A percentile compares a stretch with the other conserved stretches of the same genome.
Evolutionary conservation across 2,329 filamentous ascomycete genomes (phyloP).

Genomic region (Trichothecium roseum): DNA sequence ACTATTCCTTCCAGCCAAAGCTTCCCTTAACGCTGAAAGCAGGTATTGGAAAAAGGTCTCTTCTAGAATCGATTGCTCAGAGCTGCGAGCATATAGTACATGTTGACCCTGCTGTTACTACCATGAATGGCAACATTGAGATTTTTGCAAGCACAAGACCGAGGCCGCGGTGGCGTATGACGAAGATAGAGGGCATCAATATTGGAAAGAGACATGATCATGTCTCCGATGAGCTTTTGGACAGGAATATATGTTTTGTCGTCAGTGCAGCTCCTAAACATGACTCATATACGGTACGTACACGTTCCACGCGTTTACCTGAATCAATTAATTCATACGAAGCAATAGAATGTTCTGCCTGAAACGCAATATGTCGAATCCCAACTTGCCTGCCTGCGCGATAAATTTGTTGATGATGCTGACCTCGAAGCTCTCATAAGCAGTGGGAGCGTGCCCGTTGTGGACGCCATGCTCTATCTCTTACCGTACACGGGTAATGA

Average conservation of each 20-base stretch:
- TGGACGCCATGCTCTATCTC: slow-evolving; percentile 80
- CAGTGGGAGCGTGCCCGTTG: slow-evolving; percentile 70
- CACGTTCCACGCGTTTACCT: neutral
- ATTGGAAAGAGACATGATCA: slow-evolving; percentile 52
- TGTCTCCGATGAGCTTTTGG: slow-evolving; percentile 63
- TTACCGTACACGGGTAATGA: slow-evolving; percentile 53
- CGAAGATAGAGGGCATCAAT: slow-evolving; percentile 56
- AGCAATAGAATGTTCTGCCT: slow-evolving; percentile 25
- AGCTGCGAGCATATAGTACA: slow-evolving; percentile 88
- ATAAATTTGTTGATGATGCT: slow-evolving; percentile 52
- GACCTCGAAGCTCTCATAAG: slow-evolving; percentile 72
- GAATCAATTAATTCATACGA: neutral
- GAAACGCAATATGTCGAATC: slow-evolving; percentile 62
- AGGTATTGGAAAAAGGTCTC: slow-evolving; percentile 81
- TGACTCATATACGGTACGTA: slow-evolving; percentile 37
- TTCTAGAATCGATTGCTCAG: slow-evolving; percentile 82
- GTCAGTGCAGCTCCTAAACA: slow-evolving; percentile 62
- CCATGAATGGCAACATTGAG: slow-evolving; percentile 40
- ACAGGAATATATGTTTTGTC: slow-evolving; percentile 88
- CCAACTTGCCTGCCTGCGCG: slow-evolving; percentile 17
- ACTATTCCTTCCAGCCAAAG: neutral
- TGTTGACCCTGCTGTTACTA: slow-evolving; percentile 54
- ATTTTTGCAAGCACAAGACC: slow-evolving; percentile 73
- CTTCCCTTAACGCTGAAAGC: neutral
- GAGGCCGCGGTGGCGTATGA: slow-evolving; percentile 77